phyloP scores from a whole-genome alignment of 768 basidiomycete species.

The Vararia minispora region DNA sequence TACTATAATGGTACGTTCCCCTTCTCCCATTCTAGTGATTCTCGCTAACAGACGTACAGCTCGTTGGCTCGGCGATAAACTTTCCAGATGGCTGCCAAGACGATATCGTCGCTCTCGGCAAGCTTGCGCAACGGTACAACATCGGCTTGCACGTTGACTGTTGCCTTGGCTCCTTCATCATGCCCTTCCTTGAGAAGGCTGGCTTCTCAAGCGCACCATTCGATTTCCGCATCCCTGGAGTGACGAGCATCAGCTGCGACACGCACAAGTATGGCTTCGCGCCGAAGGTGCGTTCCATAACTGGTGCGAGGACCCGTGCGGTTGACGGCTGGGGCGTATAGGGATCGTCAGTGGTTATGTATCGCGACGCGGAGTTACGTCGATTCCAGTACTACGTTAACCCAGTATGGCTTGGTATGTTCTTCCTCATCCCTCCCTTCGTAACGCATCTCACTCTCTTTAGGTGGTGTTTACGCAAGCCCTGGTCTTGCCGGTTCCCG shows the following conservation, averaged over 20 bases:
- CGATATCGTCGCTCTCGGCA: constrained; percentile 69
- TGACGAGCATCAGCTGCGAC: constrained; percentile 93
- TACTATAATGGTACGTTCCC: constrained; percentile 62
- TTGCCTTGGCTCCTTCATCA: constrained; percentile 87
- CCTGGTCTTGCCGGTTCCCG: constrained; percentile 85
- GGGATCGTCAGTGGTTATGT: constrained; percentile 95
- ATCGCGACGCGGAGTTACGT: constrained; percentile 65
- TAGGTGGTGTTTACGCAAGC: constrained; percentile 84
- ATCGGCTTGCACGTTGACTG: constrained; percentile 92
- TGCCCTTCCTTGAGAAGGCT: constrained; percentile 80
- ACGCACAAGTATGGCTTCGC: constrained; percentile 97
- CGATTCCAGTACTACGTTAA: constrained; percentile 81
- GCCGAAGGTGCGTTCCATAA: constrained; percentile 54
- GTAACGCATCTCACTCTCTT: constrained; percentile 13
- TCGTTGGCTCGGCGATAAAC: constrained; percentile 80
- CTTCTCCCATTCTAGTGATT: background rate
- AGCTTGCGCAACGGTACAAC: constrained; percentile 61
- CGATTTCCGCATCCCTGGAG: constrained; percentile 85
- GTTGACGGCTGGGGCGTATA: constrained; percentile 21
- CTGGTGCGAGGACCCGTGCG: background rate
- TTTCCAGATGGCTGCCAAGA: constrained; percentile 85
- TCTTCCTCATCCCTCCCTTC: constrained; percentile 1
- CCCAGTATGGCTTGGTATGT: constrained; percentile 64
- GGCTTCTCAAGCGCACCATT: constrained; percentile 67
- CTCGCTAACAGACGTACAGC: constrained; percentile 25